Evolutionary conservation across 2,329 filamentous ascomycete species (phyloP).

Genomic region (Paramyrothecium sp.): DNA sequence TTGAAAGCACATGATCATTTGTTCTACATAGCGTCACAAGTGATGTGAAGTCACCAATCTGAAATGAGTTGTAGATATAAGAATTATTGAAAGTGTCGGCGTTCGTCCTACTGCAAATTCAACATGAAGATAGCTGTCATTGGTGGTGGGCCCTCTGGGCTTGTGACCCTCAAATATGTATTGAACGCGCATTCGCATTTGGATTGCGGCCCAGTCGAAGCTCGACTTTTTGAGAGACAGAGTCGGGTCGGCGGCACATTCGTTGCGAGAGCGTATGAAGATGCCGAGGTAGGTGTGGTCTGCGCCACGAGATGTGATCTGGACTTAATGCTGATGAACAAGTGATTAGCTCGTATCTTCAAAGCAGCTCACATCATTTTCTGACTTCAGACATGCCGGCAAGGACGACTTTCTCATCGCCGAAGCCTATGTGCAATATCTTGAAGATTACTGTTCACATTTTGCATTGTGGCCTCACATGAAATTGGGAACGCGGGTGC

Average conservation of each 20-base stretch:
- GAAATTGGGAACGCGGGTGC: constrained; percentile 26
- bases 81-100: no score
- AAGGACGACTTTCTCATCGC: constrained; percentile 39
- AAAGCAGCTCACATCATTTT: constrained; percentile 46
- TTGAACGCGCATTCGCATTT: constrained; percentile 28
- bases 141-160: constrained; percentile 34
- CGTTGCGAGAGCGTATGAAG: constrained; percentile 38
- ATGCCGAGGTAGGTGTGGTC: constrained; percentile 30
- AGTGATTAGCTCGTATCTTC: constrained; percentile 36
- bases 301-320: background rate
- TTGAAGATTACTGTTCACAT: constrained; percentile 34
- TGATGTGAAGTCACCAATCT: no score
- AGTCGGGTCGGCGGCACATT: constrained; percentile 41
- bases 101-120: no score
- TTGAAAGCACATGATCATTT: no score
- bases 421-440: constrained; percentile 35
- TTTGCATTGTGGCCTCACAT: constrained; percentile 38
- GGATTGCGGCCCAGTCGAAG: constrained; percentile 30
- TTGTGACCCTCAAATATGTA: constrained; percentile 35
- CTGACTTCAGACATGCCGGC: constrained; percentile 36
- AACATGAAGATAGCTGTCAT: constrained; percentile 31
- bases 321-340: background rate
- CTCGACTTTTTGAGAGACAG: constrained; percentile 38
- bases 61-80: no score
- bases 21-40: no score